phyloP scores from a whole-genome alignment of 495 filamentous ascomycete genomes.

The Parathielavia hyrcaniae region DNA sequence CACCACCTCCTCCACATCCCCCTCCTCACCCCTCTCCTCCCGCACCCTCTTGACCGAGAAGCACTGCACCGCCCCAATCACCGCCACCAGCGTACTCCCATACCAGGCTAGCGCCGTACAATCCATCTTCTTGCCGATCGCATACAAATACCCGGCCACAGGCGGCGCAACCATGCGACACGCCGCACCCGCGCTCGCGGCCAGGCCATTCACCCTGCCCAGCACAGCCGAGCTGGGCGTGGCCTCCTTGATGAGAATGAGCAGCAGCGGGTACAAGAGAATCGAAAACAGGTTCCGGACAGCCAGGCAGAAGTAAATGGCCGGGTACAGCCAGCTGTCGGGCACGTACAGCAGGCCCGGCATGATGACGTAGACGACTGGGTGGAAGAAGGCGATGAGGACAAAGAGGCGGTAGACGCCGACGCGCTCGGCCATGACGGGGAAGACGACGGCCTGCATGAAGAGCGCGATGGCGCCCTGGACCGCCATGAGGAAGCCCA shows the following conservation, averaged over 20 bases:
- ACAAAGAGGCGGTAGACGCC: conserved; percentile 70
- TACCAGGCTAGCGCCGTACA: conserved; percentile 78
- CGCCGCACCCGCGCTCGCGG: conserved; percentile 70
- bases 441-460: conserved; percentile 72
- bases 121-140: conserved; percentile 55
- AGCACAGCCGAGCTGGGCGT: conserved; percentile 59
- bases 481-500: conserved; percentile 72
- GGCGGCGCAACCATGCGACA: conserved; percentile 72
- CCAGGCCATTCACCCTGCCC: conserved; percentile 75
- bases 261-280: conserved; percentile 66
- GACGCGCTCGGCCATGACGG: conserved; percentile 60
- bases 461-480: conserved; percentile 75
- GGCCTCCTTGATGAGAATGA: conserved; percentile 81
- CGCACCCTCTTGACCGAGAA: conserved; percentile 54
- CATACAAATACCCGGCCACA: conserved; percentile 68
- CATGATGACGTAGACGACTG: conserved; percentile 68
- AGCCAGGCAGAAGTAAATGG: conserved; percentile 65
- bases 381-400: conserved; percentile 66
- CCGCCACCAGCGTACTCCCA: conserved; percentile 61
- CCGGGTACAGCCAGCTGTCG: conserved; percentile 49
- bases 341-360: conserved; percentile 63
- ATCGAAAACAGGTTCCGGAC: conserved; percentile 73
- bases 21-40: conserved; percentile 8
- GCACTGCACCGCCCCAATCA: conserved; percentile 62
- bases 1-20: not conserved